Evolutionary conservation across 148 eudicot species (phyloP), one percentile per base, ranked within the genome.

Genomic region (Amaranthus hypochondriacus): DNA sequence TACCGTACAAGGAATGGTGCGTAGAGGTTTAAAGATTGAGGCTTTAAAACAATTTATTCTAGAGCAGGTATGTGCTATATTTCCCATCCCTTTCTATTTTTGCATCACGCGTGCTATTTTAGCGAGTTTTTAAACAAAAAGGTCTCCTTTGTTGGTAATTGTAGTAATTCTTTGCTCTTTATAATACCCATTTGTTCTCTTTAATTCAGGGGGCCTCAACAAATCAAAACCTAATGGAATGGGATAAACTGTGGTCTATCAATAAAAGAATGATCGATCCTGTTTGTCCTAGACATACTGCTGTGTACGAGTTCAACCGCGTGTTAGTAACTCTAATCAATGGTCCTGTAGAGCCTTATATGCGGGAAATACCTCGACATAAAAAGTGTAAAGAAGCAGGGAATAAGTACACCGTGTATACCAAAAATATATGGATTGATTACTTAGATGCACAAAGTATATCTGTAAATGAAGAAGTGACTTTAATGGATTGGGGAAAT

Each of bases 401-500:
- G 53, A 86, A 84, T 28, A 93, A 93, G 78, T 88, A 89, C 48
- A 89, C 91, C 4, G 87, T 91, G 55, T 93, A 79, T 78, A 83
- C 89, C 18, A 93, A 81, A 73, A 84, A 78, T 62, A 81, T 93
- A 63, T 93, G 98, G 98, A 83, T 93, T 48, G 98, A 93, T 67
- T 79, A 82, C 66, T 90, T 82, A 73, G 98, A 93, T 84, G 96
- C 89, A 13, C 82, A 78, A 71, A 81, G 80, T 11, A 82, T 93
- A 71, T 87, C 94, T 51, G 84, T 71, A 8, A 77, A 81, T 68
- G 98, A 93, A 79, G 98, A 93, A 77, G 86, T 93, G 43, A 93
- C 98, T 7, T 77, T 93, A 28, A 93, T 89, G 92, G 98, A 93
- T 61, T 93, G 98, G 98, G 98, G 98, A 42, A 93, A 93, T 83